A percentile compares a stretch with the other conserved stretches of the same genome.
Conservation (phyloP, 164 flowering plant genomes). For the Taxillus chinensis region DNA sequence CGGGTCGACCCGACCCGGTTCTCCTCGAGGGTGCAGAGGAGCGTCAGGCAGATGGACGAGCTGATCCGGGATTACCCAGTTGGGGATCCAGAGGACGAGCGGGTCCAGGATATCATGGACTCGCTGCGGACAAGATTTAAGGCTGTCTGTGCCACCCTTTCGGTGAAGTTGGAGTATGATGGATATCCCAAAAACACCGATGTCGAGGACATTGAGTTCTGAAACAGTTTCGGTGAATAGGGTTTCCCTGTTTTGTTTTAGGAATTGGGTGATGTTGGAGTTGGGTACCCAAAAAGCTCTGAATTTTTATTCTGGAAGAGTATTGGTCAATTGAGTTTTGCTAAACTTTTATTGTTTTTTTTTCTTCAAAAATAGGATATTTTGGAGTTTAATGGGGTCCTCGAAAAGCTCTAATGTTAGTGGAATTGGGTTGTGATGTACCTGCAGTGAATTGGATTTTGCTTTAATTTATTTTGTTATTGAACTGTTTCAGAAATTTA, state of each 20-base stretch:
- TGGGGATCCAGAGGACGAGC: conserved; percentile 58
- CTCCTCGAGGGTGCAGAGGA: conserved; percentile 47
- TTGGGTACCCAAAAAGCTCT: no score
- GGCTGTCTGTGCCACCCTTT: conserved; percentile 45
- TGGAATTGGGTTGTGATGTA: no score
- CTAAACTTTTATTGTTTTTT: no score
- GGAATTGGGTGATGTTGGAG: background rate
- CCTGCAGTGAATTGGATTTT: no score
- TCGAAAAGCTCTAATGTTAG: no score
- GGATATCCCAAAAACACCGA: conserved; percentile 39
- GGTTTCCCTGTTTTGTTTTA: background rate
- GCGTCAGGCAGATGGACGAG: conserved; percentile 46
- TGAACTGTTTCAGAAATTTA: no score
- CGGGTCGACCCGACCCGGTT: conserved; percentile 29
- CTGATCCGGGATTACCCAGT: conserved; percentile 46
- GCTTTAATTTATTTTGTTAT: no score
- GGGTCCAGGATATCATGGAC: conserved; percentile 44
- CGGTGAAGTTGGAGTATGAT: conserved; percentile 49
- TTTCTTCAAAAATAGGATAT: no score
- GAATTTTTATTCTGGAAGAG: no score
- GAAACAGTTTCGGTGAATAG: conserved; percentile 10
- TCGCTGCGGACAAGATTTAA: conserved; percentile 57
- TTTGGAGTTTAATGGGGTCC: no score
- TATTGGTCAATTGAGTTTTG: no score
- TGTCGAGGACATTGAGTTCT: conserved; percentile 33